Evolutionary conservation across 2,329 filamentous ascomycete species (phyloP).

Genomic region (Alternaria ventricosa): DNA sequence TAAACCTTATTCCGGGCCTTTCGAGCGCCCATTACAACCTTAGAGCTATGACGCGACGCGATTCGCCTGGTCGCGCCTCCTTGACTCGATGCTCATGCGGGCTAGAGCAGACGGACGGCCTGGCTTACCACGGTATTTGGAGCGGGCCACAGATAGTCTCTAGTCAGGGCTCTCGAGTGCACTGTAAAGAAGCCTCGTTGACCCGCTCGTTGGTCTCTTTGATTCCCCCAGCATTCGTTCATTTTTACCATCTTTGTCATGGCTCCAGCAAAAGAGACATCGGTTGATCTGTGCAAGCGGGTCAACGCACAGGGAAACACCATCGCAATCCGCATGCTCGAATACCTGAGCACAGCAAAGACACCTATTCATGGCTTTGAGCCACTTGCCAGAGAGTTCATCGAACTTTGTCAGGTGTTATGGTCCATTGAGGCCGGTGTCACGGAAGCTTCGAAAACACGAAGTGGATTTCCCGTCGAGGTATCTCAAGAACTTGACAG

Average conservation of each 20-base stretch:
- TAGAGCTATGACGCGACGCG: constrained; percentile 12
- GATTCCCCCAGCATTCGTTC: constrained; percentile 6
- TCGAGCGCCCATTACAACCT: constrained; percentile 16
- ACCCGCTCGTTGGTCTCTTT: constrained; percentile 10
- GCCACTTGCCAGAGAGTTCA: constrained; percentile 68
- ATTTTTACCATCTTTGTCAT: constrained; percentile 21
- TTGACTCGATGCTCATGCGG: constrained; percentile 25
- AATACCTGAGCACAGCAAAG: constrained; percentile 46
- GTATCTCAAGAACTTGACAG: constrained; percentile 69
- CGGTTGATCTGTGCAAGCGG: constrained; percentile 62
- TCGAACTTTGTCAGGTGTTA: constrained; percentile 62
- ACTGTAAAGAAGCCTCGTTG: constrained; percentile 21
- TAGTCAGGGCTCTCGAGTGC: constrained; percentile 19
- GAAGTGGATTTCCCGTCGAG: constrained; percentile 64
- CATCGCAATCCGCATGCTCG: constrained; percentile 59
- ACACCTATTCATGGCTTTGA: constrained; percentile 52
- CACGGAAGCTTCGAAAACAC: constrained; percentile 49
- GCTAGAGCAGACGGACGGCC: constrained; percentile 26
- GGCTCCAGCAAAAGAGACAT: constrained; percentile 48
- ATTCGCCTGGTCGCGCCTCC: constrained; percentile 14
- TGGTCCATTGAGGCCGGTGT: constrained; percentile 74
- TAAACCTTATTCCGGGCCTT: constrained; percentile 23
- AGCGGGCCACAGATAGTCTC: constrained; percentile 10
- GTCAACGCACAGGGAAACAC: constrained; percentile 60
- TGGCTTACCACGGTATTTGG: constrained; percentile 20